Percentiles rank a stretch among this genome's conserved stretches.
Evolutionary conservation across 306 rosid genomes (phyloP).

Genomic region (Prunus mongolica): DNA sequence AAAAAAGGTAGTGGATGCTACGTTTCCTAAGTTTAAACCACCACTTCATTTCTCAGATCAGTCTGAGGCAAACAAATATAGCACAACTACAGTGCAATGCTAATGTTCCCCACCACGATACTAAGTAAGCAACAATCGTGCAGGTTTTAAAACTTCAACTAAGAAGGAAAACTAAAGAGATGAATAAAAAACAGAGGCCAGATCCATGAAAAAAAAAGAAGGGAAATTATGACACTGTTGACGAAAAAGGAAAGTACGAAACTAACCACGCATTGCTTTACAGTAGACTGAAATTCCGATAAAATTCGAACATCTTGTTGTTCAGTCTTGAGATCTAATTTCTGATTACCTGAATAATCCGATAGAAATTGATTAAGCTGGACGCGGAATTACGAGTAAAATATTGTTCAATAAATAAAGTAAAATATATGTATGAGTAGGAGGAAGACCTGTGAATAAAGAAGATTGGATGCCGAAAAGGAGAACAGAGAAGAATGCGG

Average conservation of each 20-base stretch:
- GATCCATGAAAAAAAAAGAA: not conserved
- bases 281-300: constrained; percentile 61
- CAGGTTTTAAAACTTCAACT: too few species aligned
- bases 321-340: constrained; percentile 38
- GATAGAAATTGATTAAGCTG: not conserved
- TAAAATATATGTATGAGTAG: not conserved
- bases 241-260: not conserved
- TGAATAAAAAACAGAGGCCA: not conserved
- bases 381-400: not conserved
- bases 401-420: not conserved
- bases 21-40: not conserved
- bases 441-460: constrained; percentile 33
- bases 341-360: constrained; percentile 39
- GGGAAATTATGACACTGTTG: too few species aligned
- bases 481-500: constrained; percentile 60
- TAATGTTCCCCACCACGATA: not conserved
- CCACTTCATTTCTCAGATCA: not conserved
- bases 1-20: not conserved
- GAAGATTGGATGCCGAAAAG: constrained; percentile 81
- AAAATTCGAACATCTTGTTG: constrained; percentile 37
- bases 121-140: too few species aligned
- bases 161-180: not conserved
- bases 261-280: constrained; percentile 90
- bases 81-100: not conserved
- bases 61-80: not conserved